Conservation (phyloP, 805 yeast genomes). For the Ogataea angusta region DNA sequence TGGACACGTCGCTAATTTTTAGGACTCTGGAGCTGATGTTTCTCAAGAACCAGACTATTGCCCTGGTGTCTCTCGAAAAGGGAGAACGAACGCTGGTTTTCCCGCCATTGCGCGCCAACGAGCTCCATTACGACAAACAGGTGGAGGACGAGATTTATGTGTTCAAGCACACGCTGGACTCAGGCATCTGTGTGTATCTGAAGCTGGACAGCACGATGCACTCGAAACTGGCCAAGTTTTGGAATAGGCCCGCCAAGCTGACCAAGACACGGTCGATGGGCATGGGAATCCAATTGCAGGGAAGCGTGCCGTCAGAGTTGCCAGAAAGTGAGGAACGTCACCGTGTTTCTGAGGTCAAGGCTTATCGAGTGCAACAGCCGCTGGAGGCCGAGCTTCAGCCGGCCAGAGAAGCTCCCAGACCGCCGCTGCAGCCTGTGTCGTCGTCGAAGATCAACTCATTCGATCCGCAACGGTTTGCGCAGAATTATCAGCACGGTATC, state of each 20-base stretch:
- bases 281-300: constrained; percentile 10
- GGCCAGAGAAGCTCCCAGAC: background rate
- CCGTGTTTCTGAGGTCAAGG: constrained; percentile 1
- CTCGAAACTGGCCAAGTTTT: background rate
- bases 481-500: constrained; percentile 21
- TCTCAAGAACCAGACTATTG: constrained; percentile 19
- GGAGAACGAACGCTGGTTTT: constrained; percentile 32
- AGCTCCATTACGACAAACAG: constrained; percentile 23
- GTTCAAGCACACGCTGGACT: constrained; percentile 18
- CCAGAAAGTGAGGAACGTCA: background rate
- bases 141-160: constrained; percentile 16
- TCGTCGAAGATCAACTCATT: constrained; percentile 9
- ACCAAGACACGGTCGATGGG: constrained; percentile 10
- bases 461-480: constrained; percentile 23
- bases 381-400: background rate
- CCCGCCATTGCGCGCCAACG: constrained; percentile 32
- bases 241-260: constrained; percentile 1
- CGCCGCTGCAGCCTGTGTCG: constrained; percentile 2
- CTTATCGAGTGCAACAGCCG: background rate
- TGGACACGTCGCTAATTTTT: constrained; percentile 23
- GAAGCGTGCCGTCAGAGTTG: background rate
- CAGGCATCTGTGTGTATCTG: constrained; percentile 16
- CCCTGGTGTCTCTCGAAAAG: constrained; percentile 31
- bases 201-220: constrained; percentile 9
- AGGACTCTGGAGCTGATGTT: constrained; percentile 19